Evolutionary conservation across 2,329 filamentous ascomycete genomes (phyloP).

Genomic region (Bipolaris sorokiniana): DNA sequence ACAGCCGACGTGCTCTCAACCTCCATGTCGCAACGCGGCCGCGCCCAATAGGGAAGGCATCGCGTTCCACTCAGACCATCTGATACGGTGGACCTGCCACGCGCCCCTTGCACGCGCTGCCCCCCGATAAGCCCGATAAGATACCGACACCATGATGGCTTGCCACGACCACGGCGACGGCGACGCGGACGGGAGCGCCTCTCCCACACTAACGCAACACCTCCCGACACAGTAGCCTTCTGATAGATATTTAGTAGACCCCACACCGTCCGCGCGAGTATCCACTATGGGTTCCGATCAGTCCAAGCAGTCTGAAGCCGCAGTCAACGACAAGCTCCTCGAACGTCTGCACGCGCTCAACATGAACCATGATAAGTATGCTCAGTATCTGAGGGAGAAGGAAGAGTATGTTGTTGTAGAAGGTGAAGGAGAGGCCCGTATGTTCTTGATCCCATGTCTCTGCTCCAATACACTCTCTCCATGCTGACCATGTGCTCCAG

Average conservation of each 20-base stretch:
- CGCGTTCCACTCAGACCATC: conserved; percentile 9
- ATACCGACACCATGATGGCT: conserved; percentile 19
- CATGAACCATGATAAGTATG: conserved; percentile 51
- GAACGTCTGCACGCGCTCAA: conserved; percentile 55
- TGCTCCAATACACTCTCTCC: too few relatives aligned
- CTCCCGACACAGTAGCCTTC: not conserved
- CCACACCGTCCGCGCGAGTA: not conserved
- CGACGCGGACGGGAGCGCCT: conserved; percentile 3
- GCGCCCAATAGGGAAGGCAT: conserved; percentile 1
- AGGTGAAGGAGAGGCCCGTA: conserved; percentile 53
- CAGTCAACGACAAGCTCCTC: conserved; percentile 49
- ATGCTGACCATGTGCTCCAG: conserved; percentile 15
- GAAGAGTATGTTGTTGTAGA: conserved; percentile 62
- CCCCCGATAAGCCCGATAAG: conserved; percentile 28
- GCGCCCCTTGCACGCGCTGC: conserved; percentile 25
- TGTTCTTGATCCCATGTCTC: conserved; percentile 6
- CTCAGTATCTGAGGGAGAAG: conserved; percentile 51
- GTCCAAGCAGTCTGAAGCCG: conserved; percentile 44
- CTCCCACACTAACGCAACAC: conserved; percentile 9
- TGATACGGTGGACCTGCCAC: conserved; percentile 22
- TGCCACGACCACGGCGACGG: too few relatives aligned
- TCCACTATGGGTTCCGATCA: conserved; percentile 44
- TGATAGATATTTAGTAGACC: not conserved
- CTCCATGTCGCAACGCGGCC: conserved; percentile 1
- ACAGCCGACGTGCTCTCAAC: not conserved